Evolutionary conservation across 305 asterid species (phyloP).

Genomic region (Fraxinus nigra): DNA sequence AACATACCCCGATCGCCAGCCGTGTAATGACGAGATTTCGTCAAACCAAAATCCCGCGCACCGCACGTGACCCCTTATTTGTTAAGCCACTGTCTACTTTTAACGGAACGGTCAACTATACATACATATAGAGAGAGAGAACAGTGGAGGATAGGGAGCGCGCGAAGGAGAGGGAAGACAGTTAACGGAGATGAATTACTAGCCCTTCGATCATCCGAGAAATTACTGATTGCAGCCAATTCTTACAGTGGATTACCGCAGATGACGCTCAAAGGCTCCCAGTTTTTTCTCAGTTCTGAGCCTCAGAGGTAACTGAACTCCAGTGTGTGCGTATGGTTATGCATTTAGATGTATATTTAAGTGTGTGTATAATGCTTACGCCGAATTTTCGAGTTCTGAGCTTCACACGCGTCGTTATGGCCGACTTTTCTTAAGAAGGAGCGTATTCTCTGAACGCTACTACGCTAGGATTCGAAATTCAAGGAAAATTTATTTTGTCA

Average conservation of each 20-base stretch:
- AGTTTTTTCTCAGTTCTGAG: conserved; percentile 25
- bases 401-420: conserved; percentile 32
- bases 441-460: conserved; percentile 18
- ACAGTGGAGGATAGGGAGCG: not conserved
- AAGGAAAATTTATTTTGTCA: conserved; percentile 12
- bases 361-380: conserved; percentile 12
- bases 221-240: conserved; percentile 14
- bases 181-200: conserved; percentile 23
- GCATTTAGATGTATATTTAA: not conserved
- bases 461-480: conserved; percentile 32
- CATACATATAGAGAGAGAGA: not conserved
- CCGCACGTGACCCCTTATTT: conserved; percentile 19
- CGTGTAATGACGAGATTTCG: not conserved
- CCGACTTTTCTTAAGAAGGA: conserved; percentile 23
- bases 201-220: conserved; percentile 32
- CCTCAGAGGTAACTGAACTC: conserved; percentile 34
- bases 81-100: not conserved
- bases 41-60: not conserved
- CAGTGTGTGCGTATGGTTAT: conserved; percentile 1
- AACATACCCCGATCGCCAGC: not conserved
- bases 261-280: conserved; percentile 33
- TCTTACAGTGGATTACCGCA: conserved; percentile 25
- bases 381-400: conserved; percentile 23
- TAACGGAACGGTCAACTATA: conserved; percentile 2
- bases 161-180: conserved; percentile 30